Evolutionary conservation across 306 rosid species (phyloP), one percentile per base, ranked within the genome.

Genomic region (Ceratonia siliqua): DNA sequence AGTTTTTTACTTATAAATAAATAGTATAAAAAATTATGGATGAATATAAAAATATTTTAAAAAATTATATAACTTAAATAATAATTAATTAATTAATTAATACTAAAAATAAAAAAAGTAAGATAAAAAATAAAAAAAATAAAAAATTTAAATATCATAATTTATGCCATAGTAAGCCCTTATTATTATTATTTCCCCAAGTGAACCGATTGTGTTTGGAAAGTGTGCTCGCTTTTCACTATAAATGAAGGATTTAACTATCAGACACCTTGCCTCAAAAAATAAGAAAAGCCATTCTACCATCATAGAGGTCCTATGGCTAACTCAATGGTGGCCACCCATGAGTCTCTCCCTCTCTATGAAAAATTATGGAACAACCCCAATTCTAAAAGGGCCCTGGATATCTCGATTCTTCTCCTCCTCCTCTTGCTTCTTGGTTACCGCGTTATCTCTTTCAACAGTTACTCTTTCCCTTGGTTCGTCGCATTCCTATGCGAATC

Each of bases 401-500:
- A 87, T 39, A n/a, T 62, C 1, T 15, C 73, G 14, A 75, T 82
- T 76, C 50, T 82, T 11, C 18, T 83, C 73, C 84, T 92, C 3
- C 81, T 78, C 17, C 14, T 84, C 7, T 76, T 45, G 54, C 58
- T 92, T 10, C 81, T 88, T 5, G 33, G 3, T 39, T 82, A 86
- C 33, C 90, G 96, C 6, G 1, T 86, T 3, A 75, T 68, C 43
- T 61, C 66, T 15, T 2, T 86, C 25, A 20, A 17, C 28, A 43
- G 55, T 82, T 73, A 84, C 62, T 82, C 86, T 50, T 58, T 75
- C 75, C 75, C 86, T 59, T 87, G 88, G 85, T 78, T 87, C 46
- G 78, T 74, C 15, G 93, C 95, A 28, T 74, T 89, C 11, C 13
- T 74, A 0, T 91, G 87, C 22, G 93, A 89, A 70, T 56, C 58